These are phyloP conservation scores for Mortierella sp. DNA, from an alignment of 371 early-diverging fungal genomes.

Conservation along the genomic window DNA sequence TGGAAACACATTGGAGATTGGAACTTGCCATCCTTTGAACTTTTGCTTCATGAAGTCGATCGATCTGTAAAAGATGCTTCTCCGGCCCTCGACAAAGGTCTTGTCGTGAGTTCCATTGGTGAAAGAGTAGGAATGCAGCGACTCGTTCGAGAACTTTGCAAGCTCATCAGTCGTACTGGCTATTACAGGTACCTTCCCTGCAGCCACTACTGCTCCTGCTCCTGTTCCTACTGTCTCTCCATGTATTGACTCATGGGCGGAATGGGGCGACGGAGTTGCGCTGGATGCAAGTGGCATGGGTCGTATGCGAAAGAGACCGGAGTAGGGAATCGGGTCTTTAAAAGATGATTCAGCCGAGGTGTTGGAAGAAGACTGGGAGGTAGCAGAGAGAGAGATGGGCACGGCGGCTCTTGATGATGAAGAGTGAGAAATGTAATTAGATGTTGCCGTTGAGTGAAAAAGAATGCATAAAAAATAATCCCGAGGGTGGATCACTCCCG, in stretches of 20 bases:
- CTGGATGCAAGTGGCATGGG: slow-evolving; percentile 45
- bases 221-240: slow-evolving; percentile 10
- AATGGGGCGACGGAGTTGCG: slow-evolving; percentile 19
- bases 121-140: slow-evolving; percentile 68
- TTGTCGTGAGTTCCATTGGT: slow-evolving; percentile 57
- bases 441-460: no score
- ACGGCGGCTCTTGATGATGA: not conserved
- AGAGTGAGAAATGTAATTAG: no score
- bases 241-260: slow-evolving; percentile 13
- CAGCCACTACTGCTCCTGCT: not conserved
- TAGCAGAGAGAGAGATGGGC: slow-evolving; percentile 9
- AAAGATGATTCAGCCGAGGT: slow-evolving; percentile 24
- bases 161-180: slow-evolving; percentile 52
- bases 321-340: slow-evolving; percentile 51
- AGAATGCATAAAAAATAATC: no score
- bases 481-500: no score
- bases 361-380: not conserved
- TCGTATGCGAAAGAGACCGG: slow-evolving; percentile 54
- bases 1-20: slow-evolving; percentile 54
- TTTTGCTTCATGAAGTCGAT: slow-evolving; percentile 70
- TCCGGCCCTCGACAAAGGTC: slow-evolving; percentile 56
- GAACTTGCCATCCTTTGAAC: slow-evolving; percentile 60
- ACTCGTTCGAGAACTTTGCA: slow-evolving; percentile 62
- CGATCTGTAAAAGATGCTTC: slow-evolving; percentile 60
- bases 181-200: slow-evolving; percentile 18